Evolutionary conservation across 495 filamentous ascomycete genomes (phyloP).

Genomic region (Penicillium samsonianum): DNA sequence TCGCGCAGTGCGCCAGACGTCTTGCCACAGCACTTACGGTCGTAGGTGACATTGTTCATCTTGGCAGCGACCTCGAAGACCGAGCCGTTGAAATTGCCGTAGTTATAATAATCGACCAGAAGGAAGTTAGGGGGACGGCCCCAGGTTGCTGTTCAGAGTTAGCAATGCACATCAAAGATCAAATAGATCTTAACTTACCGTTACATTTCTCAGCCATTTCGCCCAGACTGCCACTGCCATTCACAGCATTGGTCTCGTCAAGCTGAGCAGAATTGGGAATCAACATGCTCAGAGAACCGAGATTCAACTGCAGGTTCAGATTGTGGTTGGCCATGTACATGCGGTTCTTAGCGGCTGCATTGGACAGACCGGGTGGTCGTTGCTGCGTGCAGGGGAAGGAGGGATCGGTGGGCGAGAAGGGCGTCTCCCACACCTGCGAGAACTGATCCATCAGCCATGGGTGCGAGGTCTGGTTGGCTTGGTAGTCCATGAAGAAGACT

Average conservation of each 20-base stretch:
- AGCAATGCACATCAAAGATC: conserved; percentile 2
- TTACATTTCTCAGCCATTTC: conserved; percentile 67
- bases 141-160: conserved; percentile 52
- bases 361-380: conserved; percentile 59
- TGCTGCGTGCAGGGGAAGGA: conserved; percentile 61
- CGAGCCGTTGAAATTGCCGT: conserved; percentile 68
- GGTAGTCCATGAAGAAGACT: conserved; percentile 77
- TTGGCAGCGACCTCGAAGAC: conserved; percentile 88
- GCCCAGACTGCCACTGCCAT: conserved; percentile 69
- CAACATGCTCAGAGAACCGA: conserved; percentile 62
- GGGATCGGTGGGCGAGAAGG: conserved; percentile 60
- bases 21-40: conserved; percentile 69
- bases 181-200: conserved; percentile 34
- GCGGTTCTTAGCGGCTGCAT: conserved; percentile 53
- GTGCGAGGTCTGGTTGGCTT: conserved; percentile 73
- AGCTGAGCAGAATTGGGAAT: conserved; percentile 72
- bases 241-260: conserved; percentile 67
- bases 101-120: conserved; percentile 87
- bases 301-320: conserved; percentile 69
- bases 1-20: conserved; percentile 33
- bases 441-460: conserved; percentile 71
- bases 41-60: conserved; percentile 84
- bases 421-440: conserved; percentile 67
- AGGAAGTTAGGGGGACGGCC: conserved; percentile 78
- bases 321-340: conserved; percentile 96